Percentiles rank a stretch among this genome's conserved stretches.
Evolutionary conservation across 768 basidiomycete genomes (phyloP).

Genomic region (Suillus variegatus): DNA sequence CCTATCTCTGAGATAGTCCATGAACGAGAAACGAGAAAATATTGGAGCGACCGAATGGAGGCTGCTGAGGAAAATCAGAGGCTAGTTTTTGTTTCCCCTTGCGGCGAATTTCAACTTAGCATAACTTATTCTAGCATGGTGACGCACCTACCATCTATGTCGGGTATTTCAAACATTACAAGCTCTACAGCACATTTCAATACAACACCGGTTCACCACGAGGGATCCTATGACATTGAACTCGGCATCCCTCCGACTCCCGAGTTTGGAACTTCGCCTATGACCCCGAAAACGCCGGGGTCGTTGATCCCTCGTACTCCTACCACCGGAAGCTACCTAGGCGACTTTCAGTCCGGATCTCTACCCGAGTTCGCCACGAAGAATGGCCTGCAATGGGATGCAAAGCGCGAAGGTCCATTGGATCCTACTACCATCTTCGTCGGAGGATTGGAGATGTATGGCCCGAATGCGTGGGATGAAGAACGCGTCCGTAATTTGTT

Average conservation of each 20-base stretch:
- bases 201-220: slow-evolving; percentile 35
- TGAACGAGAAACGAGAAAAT: slow-evolving; percentile 24
- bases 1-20: slow-evolving; percentile 33
- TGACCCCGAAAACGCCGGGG: slow-evolving; percentile 52
- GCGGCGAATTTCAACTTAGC: neutral
- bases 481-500: slow-evolving; percentile 60
- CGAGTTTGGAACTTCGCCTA: slow-evolving; percentile 47
- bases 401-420: slow-evolving; percentile 35
- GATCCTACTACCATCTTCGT: slow-evolving; percentile 77
- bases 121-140: neutral
- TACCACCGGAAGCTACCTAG: slow-evolving; percentile 37
- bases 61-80: slow-evolving; percentile 7
- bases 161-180: slow-evolving; percentile 11
- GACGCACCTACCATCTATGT: neutral
- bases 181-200: slow-evolving; percentile 11
- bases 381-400: slow-evolving; percentile 20
- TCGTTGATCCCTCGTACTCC: slow-evolving; percentile 53
- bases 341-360: slow-evolving; percentile 31
- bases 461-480: slow-evolving; percentile 70
- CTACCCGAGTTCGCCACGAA: slow-evolving; percentile 28
- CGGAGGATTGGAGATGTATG: slow-evolving; percentile 69
- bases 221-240: slow-evolving; percentile 26
- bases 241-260: slow-evolving; percentile 42
- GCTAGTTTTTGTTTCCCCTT: neutral
- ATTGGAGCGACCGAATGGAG: slow-evolving; percentile 25